Conservation (phyloP, 1,139 yeast species). For the Suhomyces yuchorum region DNA sequence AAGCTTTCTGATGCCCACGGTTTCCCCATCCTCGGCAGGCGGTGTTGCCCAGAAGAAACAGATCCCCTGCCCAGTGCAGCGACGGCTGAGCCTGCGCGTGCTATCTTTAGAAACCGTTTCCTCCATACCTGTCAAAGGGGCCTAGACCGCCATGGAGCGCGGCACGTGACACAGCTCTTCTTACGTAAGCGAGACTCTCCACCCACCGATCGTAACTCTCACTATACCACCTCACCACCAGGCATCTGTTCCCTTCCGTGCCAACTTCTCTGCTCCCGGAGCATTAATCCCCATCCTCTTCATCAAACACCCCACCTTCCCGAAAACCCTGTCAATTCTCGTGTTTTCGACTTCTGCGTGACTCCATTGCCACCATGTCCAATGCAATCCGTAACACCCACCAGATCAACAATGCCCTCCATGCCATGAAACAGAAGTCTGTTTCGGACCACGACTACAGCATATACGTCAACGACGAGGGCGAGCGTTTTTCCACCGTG, state of each 20-base stretch:
- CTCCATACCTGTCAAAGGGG: slow-evolving; percentile 2
- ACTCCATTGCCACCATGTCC: slow-evolving; percentile 14
- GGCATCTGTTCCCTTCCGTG: background rate
- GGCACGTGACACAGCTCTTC: background rate
- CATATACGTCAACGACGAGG: slow-evolving; percentile 68
- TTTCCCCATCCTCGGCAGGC: too few species aligned
- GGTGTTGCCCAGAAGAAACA: too few species aligned
- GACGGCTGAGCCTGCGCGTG: background rate
- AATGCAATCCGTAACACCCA: slow-evolving; percentile 42
- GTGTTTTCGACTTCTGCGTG: background rate
- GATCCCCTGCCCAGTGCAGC: too few species aligned
- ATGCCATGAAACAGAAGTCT: slow-evolving; percentile 63
- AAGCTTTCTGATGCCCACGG: too few species aligned
- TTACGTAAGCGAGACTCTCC: background rate
- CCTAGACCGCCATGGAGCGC: background rate
- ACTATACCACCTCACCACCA: background rate
- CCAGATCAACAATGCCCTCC: slow-evolving; percentile 74
- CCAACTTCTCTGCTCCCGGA: background rate
- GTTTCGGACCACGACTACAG: slow-evolving; percentile 47
- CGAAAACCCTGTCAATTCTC: background rate
- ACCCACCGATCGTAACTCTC: background rate
- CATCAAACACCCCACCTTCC: background rate
- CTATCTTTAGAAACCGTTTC: slow-evolving; percentile 2
- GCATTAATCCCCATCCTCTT: background rate
- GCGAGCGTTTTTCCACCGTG: slow-evolving; percentile 61